Base-by-base conservation (phyloP, 495 filamentous ascomycete genomes). In the Xylaria intraflava region DNA sequence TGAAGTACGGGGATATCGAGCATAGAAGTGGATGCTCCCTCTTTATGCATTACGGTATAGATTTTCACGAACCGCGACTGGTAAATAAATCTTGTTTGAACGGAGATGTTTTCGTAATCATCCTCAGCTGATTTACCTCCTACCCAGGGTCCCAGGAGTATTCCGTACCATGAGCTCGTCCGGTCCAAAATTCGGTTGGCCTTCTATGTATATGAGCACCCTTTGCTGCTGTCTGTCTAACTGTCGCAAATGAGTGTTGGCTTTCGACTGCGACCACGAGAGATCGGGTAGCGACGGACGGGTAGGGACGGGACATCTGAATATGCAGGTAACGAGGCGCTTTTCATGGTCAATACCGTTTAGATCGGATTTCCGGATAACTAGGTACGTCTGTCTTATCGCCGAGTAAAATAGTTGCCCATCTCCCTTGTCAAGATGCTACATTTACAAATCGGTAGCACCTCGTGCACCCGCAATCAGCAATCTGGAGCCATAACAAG, bases 21-120 rank as follows among this genome's bases (percentile, higher is more conserved):
- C 55, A 57, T 56, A 53, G 53, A 48, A 58, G 55, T 8, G 53
- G 56, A 52, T 31, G 56, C 36, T 51, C 53, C n/a, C 12, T 22
- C 51, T 50, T 54, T 46, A 49, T 61, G 56, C 35, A 50, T 57
- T 64, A 50, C 55, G 62, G 58, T 61, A 61, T 60, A 63, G 53
- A 60, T 47, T 53, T 49, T 46, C 33, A 27, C 17, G 35, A 24
- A 49, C n/a, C 9, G 27, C 27, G 4, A 29, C 9, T 29, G 9
- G 27, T 9, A 29, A 9, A 29, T 4, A 4, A 29, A 29, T 4
- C 27, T 29, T 4, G 27, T 29, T 29, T 29, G 35, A 38, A 11
- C 10, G 11, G 3, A 17, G 4, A 38, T 17, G 35, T 38, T 17
- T 17, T 38, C 35, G 1, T 38, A 3, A 38, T 17, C 35, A 17